Evolutionary conservation across 441 rosid genomes (phyloP).

Genomic region (Adansonia rubrostipa): DNA sequence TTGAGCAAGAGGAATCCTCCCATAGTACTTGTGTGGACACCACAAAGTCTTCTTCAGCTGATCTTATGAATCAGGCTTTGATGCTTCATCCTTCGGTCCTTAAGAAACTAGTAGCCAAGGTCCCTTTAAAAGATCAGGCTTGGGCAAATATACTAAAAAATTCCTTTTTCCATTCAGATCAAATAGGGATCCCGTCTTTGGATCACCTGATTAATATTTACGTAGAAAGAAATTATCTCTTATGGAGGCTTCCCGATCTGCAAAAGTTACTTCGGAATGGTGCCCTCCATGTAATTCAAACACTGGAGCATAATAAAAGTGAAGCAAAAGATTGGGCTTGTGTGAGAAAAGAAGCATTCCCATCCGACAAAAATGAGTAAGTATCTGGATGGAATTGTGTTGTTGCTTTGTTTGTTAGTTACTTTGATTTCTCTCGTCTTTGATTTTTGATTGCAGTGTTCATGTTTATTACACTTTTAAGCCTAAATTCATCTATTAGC

Average conservation of each 20-base stretch:
- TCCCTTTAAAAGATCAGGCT: conserved; percentile 79
- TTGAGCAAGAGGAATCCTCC: conserved; percentile 57
- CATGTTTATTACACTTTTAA: neutral
- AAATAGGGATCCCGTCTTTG: conserved; percentile 67
- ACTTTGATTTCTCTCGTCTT: neutral
- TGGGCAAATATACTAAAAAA: conserved; percentile 72
- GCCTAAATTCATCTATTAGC: neutral
- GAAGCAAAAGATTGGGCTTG: conserved; percentile 82
- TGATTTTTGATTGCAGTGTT: neutral
- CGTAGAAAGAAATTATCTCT: conserved; percentile 76
- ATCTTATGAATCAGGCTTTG: conserved; percentile 88
- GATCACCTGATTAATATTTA: conserved; percentile 84
- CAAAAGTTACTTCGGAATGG: conserved; percentile 69
- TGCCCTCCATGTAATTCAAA: conserved; percentile 58
- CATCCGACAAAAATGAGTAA: conserved; percentile 83
- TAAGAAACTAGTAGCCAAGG: conserved; percentile 75
- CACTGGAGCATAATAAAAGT: conserved; percentile 52
- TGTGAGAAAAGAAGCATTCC: conserved; percentile 77
- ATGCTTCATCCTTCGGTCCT: conserved; percentile 84
- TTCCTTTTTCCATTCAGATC: conserved; percentile 62
- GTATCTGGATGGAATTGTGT: conserved; percentile 33
- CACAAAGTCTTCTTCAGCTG: conserved; percentile 61
- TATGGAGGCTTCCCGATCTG: conserved; percentile 91
- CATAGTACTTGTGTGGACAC: conserved; percentile 34
- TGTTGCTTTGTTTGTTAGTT: conserved; percentile 16